Base-by-base conservation (phyloP, 2,329 filamentous ascomycete species). In the Calonectria naviculata region DNA sequence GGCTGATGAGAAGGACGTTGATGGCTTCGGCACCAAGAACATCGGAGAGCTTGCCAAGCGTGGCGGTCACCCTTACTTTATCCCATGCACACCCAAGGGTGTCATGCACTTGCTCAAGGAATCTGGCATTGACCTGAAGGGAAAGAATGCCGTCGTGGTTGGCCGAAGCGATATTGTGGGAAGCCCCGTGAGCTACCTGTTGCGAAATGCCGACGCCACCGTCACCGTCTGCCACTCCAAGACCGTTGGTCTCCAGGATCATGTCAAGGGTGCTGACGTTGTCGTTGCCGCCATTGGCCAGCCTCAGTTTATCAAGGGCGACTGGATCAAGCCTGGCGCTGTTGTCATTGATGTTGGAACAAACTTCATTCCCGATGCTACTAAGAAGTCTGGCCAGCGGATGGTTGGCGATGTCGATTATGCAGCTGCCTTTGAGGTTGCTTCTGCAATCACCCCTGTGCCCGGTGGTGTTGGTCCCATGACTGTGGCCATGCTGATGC, bases 291-390 rank as follows among this genome's bases (percentile, higher is more conserved):
- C 97, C 68, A 97, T 99, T 83, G 97, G 97, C 36, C 89, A 94
- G 81, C 89, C 96, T 10, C 90, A 91, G 69, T 97, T 98, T 79
- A 93, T 99, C 80, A 96, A 97, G 85, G 97, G 95, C 75, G 94
- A 97, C 72, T 98, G 95, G 95, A 83, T 99, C 75, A 99, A 98
- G 88, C 92, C 93, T 21, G 97, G 95, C 41, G 95, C 91, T n/a
- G 93, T 99, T 7, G 95, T 99, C 46, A 97, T 99, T 79, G 97
- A 99, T 80, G 97, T 99, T 21, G 97, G 97, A 72, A 99, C 95
- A 75, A 99, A 99, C 87, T 98, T 95, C 87, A 92, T 98, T 68
- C 90, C 94, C 7, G 97, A 99, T 81, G 87, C 91, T 42, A 93
- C 93, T 72, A 98, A 94, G 87, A 98, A 98, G 87, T 97, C 95